Base-by-base conservation (phyloP, 345 rosid genomes). In the Litchi chinensis region DNA sequence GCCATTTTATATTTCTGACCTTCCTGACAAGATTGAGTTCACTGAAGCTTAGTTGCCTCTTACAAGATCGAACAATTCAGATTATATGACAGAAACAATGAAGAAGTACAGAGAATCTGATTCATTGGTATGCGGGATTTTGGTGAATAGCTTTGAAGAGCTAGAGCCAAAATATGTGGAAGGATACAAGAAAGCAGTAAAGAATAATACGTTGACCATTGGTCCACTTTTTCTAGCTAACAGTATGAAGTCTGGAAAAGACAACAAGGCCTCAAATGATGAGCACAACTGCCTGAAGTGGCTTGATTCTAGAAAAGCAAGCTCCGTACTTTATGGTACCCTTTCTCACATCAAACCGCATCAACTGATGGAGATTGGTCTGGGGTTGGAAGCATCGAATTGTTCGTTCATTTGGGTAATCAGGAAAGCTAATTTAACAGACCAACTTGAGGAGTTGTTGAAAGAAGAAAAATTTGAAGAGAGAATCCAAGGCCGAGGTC, bases 381-480 rank as follows among this genome's bases (percentile, higher is more conserved):
- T 85, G 8, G 91, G 87, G 22, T 73, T 89, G 2, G 89, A 89
- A 73, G 79, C 87, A 12, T 87, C 89, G 1, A 73, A 59, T 0
- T 6, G 70, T 24, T 78, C 86, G 5, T 91, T 93, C 76, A 77
- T 93, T 18, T 93, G 92, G 97, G 94, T 87, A 9, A 82, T 82
- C 7, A 86, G 86, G 82, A 76, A 84, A 5, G 85, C 81, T 24
- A 82, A 81, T 10, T 77, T 75, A 44, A 43, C 76, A 0, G 67
- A 74, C 18, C 87, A 84, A 66, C 32, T 88, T 1, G 77, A 73
- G 50, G 68, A 79, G 37, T 84, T 87, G 88, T 46, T 87, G 5
- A 15, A 0, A 7, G 82, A 86, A 41, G 77, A 78, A 3, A 76
- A 68, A 1, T 80, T 68, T 0, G 89, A 88, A 50, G 84, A 80